Evolutionary conservation across 1,284 basidiomycete species (phyloP).

Genomic region (Stygiomarasmius scandens): DNA sequence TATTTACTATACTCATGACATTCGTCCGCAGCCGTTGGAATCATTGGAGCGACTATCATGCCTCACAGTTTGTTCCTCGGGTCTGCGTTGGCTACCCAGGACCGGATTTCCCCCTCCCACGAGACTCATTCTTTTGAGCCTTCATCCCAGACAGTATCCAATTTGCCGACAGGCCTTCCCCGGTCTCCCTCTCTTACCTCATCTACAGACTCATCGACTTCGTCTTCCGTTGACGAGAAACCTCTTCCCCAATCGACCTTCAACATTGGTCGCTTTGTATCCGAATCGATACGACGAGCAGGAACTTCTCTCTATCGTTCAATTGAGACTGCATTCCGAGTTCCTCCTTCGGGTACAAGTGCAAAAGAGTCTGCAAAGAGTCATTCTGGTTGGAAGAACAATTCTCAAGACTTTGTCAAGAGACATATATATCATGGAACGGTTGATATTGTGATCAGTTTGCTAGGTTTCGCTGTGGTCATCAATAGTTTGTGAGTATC

Average conservation of each 20-base stretch:
- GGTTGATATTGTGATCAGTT: conserved; percentile 62
- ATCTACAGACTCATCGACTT: no score
- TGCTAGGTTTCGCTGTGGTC: conserved; percentile 83
- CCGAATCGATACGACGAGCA: background rate
- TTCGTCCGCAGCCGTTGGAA: conserved; percentile 19
- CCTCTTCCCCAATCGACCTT: background rate
- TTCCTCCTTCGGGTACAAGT: conserved; percentile 23
- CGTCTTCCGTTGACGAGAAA: no score
- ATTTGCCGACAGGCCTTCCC: background rate
- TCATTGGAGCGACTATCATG: conserved; percentile 19
- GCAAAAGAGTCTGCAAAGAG: conserved; percentile 27
- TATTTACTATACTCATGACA: no score
- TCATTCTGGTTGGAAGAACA: conserved; percentile 66
- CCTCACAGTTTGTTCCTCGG: conserved; percentile 19
- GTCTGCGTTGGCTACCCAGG: conserved; percentile 19
- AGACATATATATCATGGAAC: conserved; percentile 82
- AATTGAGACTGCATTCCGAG: conserved; percentile 17
- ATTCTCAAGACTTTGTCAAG: conserved; percentile 66
- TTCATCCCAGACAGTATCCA: no score
- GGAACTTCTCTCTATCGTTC: background rate
- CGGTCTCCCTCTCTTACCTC: no score
- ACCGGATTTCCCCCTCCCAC: conserved; percentile 5
- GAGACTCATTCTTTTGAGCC: background rate
- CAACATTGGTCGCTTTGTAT: background rate
- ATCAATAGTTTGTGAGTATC: conserved; percentile 78